phyloP scores from a whole-genome alignment of 495 filamentous ascomycete species.

The Penicillium pulvis region DNA sequence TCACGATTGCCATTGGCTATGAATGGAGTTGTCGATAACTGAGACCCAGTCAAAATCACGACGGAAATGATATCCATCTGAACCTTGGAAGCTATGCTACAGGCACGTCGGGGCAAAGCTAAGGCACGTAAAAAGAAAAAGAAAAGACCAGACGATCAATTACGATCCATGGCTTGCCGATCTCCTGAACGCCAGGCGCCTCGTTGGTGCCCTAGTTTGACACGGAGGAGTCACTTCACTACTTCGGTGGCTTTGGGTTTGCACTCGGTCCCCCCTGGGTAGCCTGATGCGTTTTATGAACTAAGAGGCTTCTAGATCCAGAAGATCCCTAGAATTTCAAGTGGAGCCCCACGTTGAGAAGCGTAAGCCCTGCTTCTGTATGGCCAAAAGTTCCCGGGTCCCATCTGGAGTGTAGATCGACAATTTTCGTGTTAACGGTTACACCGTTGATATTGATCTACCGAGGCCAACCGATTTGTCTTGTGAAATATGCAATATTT shows the following conservation, averaged over 20 bases:
- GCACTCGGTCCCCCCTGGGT: conserved; percentile 4
- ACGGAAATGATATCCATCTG: background rate
- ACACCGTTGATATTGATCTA: conserved; percentile 8
- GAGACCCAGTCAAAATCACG: background rate
- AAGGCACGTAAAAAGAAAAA: conserved; percentile 1
- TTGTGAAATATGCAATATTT: conserved; percentile 15
- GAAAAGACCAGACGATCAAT: background rate
- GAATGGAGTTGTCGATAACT: background rate
- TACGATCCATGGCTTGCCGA: conserved; percentile 9
- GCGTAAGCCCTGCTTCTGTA: conserved; percentile 8
- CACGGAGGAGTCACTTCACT: background rate
- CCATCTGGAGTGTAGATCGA: conserved; percentile 8
- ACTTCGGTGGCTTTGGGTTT: conserved; percentile 5
- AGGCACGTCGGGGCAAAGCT: conserved; percentile 2
- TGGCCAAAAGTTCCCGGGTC: background rate
- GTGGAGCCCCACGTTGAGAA: conserved; percentile 31
- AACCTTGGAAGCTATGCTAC: background rate
- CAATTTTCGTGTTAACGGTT: background rate
- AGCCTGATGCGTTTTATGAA: background rate
- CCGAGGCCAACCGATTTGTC: conserved; percentile 22
- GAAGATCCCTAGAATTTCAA: conserved; percentile 26
- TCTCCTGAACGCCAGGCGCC: conserved; percentile 5
- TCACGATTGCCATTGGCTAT: conserved; percentile 8
- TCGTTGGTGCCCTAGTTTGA: background rate
- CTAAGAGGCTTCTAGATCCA: conserved; percentile 2